Evolutionary conservation across 176 grass and related monocot genomes (phyloP), one percentile per base, ranked within the genome.

Genomic region (Musa beccarii): DNA sequence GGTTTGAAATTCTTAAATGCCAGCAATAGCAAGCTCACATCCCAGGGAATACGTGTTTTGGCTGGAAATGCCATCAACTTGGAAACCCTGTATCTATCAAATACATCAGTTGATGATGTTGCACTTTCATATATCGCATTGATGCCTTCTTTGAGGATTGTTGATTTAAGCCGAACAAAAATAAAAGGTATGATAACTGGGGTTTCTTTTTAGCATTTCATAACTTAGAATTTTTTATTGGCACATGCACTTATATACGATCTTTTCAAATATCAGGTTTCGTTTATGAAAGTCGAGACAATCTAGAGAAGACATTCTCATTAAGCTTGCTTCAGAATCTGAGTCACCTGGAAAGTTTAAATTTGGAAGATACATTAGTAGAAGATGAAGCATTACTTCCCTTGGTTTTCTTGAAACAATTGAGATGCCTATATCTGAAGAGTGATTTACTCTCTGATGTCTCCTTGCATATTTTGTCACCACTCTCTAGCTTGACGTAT

Each of bases 381-480:
- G 62, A 25, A 25, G 90, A 86, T 82, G 86, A 93, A 93, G 69
- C 84, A 61, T 79, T 89, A 81, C 49, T 74, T 72, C 86, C 88
- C 68, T 80, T 98, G 64, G 49, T 64, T 74, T 89, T 80, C 51
- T 56, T 89, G 6, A 76, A 74, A 79, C 81, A 82, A 65, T 68
- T 98, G 55, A 87, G 88, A 57, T 89, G 79, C 79, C 70, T 98
- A 77, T 91, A 86, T 82, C 63, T 98, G 55, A 93, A 85, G 83
- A 93, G 95, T 83, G 84, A 91, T 82, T 85, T 82, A 78, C 78
- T 98, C 49, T 93, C 90, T 68, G 86, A 98, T 84, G 43, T 84
- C 20, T 82, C 76, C 17, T 84, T 93, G 78, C 84, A 85, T 81
- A 75, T 53, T 22, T 55, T 93, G 14, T 83, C 84, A 49, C 80